Conservation (phyloP, 2,329 filamentous ascomycete species). For the Thelonectria olida region DNA sequence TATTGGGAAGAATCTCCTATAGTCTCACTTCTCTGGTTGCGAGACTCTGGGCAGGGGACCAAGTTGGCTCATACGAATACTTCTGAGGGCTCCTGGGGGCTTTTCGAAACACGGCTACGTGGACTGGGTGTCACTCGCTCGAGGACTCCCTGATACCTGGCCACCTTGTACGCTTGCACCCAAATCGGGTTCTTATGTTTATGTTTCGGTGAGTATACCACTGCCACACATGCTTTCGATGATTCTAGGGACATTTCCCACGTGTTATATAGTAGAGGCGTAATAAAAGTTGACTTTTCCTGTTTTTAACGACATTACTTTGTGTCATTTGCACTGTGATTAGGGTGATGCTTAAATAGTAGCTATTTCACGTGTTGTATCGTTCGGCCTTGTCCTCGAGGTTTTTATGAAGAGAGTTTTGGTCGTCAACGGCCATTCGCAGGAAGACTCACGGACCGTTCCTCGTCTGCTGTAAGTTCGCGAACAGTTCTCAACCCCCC, state of each 20-base stretch:
- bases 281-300: constrained; percentile 41
- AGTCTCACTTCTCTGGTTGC: constrained; percentile 12
- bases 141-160: constrained; percentile 8
- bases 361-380: too few species aligned
- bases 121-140: constrained; percentile 7
- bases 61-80: constrained; percentile 47
- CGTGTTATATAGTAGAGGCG: constrained; percentile 34
- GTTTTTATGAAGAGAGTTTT: too few species aligned
- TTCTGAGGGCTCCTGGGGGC: constrained; percentile 51
- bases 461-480: too few species aligned
- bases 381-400: too few species aligned
- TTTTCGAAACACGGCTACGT: constrained; percentile 37
- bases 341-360: too few species aligned
- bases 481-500: too few species aligned
- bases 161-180: constrained; percentile 27
- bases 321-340: too few species aligned
- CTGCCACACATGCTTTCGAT: constrained; percentile 35
- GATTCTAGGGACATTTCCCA: constrained; percentile 27
- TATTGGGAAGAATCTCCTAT: constrained; percentile 41
- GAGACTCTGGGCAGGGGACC: constrained; percentile 38
- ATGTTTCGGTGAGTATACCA: constrained; percentile 41
- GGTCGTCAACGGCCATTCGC: too few species aligned
- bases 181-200: constrained; percentile 29
- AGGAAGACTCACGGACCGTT: too few species aligned
- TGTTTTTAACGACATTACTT: constrained; percentile 9